phyloP scores from a whole-genome alignment of 495 filamentous ascomycete species.

The Geopyxis carbonaria region DNA sequence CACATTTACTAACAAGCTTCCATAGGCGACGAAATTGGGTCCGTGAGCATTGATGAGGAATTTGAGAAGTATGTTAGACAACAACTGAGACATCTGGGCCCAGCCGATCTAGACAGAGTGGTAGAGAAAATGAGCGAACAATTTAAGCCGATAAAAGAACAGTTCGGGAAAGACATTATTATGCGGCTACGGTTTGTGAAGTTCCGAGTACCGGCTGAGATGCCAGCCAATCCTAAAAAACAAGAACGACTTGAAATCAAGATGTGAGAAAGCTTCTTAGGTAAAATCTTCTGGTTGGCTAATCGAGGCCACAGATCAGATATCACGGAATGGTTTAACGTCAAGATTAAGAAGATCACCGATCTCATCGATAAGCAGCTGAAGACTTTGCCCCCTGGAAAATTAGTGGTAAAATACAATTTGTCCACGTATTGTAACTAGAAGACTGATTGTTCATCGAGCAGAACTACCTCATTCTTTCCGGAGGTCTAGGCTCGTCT shows the following conservation, averaged over 20 bases:
- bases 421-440: no score
- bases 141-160: background rate
- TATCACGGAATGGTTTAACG: background rate
- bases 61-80: background rate
- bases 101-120: background rate
- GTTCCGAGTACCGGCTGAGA: background rate
- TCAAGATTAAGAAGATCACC: background rate
- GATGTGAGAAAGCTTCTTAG: no score
- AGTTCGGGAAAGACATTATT: background rate
- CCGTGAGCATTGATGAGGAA: background rate
- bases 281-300: no score
- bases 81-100: background rate
- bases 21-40: background rate
- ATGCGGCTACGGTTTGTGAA: background rate
- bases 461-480: background rate
- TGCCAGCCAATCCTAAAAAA: no score
- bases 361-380: background rate
- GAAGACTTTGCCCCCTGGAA: background rate
- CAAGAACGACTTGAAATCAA: no score
- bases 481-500: background rate
- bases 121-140: background rate
- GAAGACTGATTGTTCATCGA: no score
- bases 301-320: background rate
- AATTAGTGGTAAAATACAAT: background rate
- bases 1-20: no score